A percentile compares a stretch with the other conserved stretches of the same genome.
Conservation (phyloP, 108 stramenopile species). For the Licmophora abbreviata region DNA sequence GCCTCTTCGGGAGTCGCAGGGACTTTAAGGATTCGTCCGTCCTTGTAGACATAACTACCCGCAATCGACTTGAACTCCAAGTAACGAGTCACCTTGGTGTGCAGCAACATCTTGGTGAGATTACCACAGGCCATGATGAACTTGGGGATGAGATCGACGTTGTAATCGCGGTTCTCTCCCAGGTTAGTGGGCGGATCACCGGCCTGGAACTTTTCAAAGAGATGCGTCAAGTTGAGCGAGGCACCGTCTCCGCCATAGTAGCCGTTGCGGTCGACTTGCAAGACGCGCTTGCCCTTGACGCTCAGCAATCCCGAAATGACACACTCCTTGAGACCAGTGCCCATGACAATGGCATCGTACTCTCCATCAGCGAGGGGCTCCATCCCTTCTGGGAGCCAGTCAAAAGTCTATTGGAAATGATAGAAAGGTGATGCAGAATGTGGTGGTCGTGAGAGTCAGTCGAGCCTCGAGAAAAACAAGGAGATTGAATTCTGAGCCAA, state of each 20-base stretch:
- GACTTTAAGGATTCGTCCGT: constrained; percentile 88
- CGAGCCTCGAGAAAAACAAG: not conserved
- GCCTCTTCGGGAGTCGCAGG: constrained; percentile 93
- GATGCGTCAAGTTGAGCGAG: constrained; percentile 93
- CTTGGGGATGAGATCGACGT: constrained; percentile 98
- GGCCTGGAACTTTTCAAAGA: constrained; percentile 94
- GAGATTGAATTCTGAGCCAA: not conserved
- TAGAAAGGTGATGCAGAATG: not conserved
- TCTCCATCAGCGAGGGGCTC: constrained; percentile 96
- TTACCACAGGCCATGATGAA: constrained; percentile 99
- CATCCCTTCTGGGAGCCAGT: constrained; percentile 91
- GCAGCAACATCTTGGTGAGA: constrained; percentile 96
- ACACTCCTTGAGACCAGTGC: constrained; percentile 98
- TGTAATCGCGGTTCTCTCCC: constrained; percentile 94
- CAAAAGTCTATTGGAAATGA: constrained; percentile 39
- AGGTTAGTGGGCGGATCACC: constrained; percentile 68
- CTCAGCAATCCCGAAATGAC: constrained; percentile 95
- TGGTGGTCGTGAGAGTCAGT: not conserved
- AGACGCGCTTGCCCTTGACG: constrained; percentile 89
- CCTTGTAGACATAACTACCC: constrained; percentile 95
- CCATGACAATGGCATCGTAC: constrained; percentile 98
- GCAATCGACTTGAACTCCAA: constrained; percentile 96
- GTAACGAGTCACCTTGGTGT: constrained; percentile 96
- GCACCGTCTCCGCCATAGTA: constrained; percentile 99
- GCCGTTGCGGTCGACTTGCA: constrained; percentile 95